These are phyloP conservation scores for Tardiomyces digboiensis DNA, from an alignment of 1,139 yeast species.

Conservation along the genomic window DNA sequence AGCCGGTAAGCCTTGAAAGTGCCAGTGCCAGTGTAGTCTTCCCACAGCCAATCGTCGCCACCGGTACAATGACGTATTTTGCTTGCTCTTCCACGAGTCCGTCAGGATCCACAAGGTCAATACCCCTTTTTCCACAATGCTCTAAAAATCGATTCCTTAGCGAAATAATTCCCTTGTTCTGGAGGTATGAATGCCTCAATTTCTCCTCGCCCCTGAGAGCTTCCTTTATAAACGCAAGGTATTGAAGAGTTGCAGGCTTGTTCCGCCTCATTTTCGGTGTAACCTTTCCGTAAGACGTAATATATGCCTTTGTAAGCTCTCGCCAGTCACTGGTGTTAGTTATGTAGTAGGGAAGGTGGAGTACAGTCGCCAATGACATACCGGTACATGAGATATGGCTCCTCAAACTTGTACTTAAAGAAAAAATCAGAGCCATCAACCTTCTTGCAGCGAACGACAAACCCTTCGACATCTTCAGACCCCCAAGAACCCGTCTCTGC, in stretches of 20 bases:
- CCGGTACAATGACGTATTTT: slow-evolving; percentile 64
- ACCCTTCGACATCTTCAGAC: slow-evolving; percentile 79
- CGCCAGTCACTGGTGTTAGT: too few relatives aligned
- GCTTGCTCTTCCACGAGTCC: slow-evolving; percentile 9
- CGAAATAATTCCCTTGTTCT: slow-evolving; percentile 61
- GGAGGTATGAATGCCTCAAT: slow-evolving; percentile 16
- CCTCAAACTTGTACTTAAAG: slow-evolving; percentile 92
- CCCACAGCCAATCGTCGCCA: slow-evolving; percentile 93
- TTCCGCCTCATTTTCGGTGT: neutral
- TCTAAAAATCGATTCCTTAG: slow-evolving; percentile 52
- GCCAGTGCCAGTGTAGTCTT: slow-evolving; percentile 78
- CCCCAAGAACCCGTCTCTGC: slow-evolving; percentile 64
- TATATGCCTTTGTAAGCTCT: slow-evolving; percentile 63
- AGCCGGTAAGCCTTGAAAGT: slow-evolving; percentile 41
- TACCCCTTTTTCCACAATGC: neutral
- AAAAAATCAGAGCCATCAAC: slow-evolving; percentile 42
- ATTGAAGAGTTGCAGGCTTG: neutral
- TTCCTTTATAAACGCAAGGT: neutral
- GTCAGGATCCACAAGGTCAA: neutral
- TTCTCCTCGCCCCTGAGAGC: neutral
- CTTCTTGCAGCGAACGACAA: slow-evolving; percentile 63
- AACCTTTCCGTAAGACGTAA: slow-evolving; percentile 21
- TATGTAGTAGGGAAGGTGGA: too few relatives aligned
- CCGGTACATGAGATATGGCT: slow-evolving; percentile 89
- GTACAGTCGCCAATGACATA: too few relatives aligned